Percentiles rank a stretch among this genome's conserved stretches.
These are phyloP conservation scores for Colletotrichum siamense DNA, from an alignment of 2,329 filamentous ascomycete genomes.

Conservation along the genomic window DNA sequence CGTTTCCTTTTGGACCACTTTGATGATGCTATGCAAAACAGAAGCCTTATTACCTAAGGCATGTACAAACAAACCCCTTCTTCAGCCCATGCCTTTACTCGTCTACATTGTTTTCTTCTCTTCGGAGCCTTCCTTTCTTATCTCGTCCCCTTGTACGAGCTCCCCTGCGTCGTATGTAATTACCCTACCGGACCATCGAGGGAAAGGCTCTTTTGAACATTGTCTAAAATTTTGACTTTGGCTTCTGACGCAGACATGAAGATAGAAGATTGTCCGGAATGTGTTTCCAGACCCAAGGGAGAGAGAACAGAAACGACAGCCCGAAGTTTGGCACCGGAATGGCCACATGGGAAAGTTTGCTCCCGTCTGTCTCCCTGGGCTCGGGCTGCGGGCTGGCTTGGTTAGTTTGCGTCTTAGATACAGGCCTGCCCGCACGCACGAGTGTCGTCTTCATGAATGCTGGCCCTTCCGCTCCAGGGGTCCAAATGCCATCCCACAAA, in stretches of 20 bases:
- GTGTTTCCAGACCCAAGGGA: neutral
- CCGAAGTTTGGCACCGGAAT: conserved; percentile 1
- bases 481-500: conserved; percentile 14
- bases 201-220: neutral
- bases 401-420: neutral
- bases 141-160: neutral
- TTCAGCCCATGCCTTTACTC: neutral
- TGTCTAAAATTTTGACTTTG: neutral
- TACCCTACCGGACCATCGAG: neutral
- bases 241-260: neutral
- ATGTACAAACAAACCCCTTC: neutral
- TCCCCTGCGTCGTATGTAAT: neutral
- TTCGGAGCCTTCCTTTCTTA: neutral
- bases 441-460: neutral
- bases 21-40: neutral
- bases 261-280: neutral
- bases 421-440: neutral
- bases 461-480: neutral
- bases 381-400: neutral
- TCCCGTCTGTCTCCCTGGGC: neutral
- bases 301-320: conserved; percentile 1
- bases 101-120: neutral
- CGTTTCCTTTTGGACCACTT: neutral
- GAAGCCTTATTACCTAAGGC: neutral
- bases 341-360: conserved; percentile 10